Evolutionary conservation across 805 yeast genomes (phyloP).

Genomic region (Pichia scutulata): DNA sequence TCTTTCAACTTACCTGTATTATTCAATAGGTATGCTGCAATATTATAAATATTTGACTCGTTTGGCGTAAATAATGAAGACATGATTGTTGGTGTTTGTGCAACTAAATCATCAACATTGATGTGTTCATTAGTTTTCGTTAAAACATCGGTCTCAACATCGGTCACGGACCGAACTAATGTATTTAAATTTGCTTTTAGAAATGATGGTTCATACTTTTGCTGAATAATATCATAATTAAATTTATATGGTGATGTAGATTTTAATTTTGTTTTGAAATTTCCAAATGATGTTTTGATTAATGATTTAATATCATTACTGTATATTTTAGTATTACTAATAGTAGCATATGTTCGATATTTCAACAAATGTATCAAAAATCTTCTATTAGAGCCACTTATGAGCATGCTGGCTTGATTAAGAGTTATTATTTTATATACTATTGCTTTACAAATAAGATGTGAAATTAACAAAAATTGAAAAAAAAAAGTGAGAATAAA

Average conservation of each 20-base stretch:
- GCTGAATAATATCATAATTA: slow-evolving; percentile 8
- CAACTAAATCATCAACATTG: not conserved
- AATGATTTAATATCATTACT: slow-evolving; percentile 3
- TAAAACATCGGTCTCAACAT: slow-evolving; percentile 8
- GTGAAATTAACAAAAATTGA: too few relatives aligned
- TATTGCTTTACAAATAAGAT: too few relatives aligned
- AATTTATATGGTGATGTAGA: slow-evolving; percentile 1
- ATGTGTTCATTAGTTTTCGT: slow-evolving; percentile 3
- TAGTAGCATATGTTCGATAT: not conserved
- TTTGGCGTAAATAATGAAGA: slow-evolving; percentile 12
- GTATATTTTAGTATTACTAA: not conserved
- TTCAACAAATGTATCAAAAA: not conserved
- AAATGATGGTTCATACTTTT: slow-evolving; percentile 7
- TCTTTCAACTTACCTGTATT: slow-evolving; percentile 7
- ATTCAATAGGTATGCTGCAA: slow-evolving; percentile 10
- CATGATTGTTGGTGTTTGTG: slow-evolving; percentile 1
- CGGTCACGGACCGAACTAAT: slow-evolving; percentile 2
- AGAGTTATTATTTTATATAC: too few relatives aligned
- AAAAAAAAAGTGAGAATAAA: not conserved
- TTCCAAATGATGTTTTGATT: slow-evolving; percentile 8
- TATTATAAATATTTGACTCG: slow-evolving; percentile 1
- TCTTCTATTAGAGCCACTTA: not conserved
- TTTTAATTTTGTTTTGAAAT: slow-evolving; percentile 10
- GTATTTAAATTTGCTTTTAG: slow-evolving; percentile 6
- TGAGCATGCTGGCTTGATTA: not conserved